Evolutionary conservation across 129 eudicot species (phyloP), one percentile per base, ranked within the genome.

Genomic region (Escallonia rubra): DNA sequence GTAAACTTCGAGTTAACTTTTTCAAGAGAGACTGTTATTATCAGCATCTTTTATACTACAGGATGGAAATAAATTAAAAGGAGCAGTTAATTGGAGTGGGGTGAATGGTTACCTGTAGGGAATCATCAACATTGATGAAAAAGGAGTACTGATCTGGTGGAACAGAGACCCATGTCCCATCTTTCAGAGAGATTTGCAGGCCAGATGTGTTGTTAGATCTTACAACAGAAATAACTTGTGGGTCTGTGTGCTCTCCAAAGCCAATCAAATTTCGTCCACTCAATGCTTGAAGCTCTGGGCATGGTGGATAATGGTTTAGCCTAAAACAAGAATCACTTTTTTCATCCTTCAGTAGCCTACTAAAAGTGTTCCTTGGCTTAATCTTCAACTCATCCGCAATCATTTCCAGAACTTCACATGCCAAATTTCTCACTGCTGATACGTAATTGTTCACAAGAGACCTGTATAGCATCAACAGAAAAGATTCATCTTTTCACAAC

Each of bases 301-400:
- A 82, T 0, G 96, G 80, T 41, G 96, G 96, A 74, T 88, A 88
- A 64, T 88, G 87, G 73, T 88, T 88, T n/a, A 88, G 73, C 83
- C 92, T 73, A 64, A 88, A 85, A 67, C 70, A 56, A 0, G 92
- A 70, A 62, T 88, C 96, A 11, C 89, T 85, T 12, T 75, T 73
- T 51, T 88, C 87, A 62, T 88, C 92, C 6, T 67, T 80, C 52
- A 88, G 46, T 71, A 88, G 51, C 69, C 69, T 75, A 57, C 92
- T 88, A 40, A 83, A 50, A 72, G 68, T 79, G 66, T 67, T 80
- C 55, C 62, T 85, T 47, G 80, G 80, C 54, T 70, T 76, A 15
- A 85, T 71, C 40, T 74, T 66, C 45, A 88, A 64, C 3, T 71
- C 96, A 38, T 76, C 85, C 2, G 92, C 96, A 53, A 88, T 78